These are phyloP conservation scores for Coprinopsis sp. DNA, from an alignment of 768 basidiomycete genomes.

Conservation along the genomic window DNA sequence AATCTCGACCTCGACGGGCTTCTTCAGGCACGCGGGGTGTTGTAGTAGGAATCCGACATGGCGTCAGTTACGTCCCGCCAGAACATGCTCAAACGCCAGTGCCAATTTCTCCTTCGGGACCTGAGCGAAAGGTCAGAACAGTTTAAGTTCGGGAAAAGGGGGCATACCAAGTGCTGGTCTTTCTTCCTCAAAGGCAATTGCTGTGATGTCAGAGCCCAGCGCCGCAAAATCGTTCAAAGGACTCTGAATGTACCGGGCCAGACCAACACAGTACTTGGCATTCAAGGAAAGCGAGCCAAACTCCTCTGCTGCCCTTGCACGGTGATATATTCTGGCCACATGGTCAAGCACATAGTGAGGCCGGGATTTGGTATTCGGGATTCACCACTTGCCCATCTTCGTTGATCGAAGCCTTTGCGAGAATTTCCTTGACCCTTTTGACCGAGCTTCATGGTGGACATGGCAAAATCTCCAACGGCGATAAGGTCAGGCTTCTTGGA, in stretches of 20 bases:
- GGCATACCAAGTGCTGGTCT: constrained; percentile 75
- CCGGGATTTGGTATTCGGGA: constrained; percentile 56
- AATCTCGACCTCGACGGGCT: too few relatives aligned
- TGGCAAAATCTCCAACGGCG: constrained; percentile 83
- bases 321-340: constrained; percentile 90
- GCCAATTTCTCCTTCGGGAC: constrained; percentile 83
- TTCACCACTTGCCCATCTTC: constrained; percentile 17
- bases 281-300: constrained; percentile 72
- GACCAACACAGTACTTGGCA: constrained; percentile 88
- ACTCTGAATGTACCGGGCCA: constrained; percentile 90
- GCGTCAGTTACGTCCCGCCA: constrained; percentile 91
- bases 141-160: not conserved
- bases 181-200: constrained; percentile 83
- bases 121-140: constrained; percentile 33
- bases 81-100: constrained; percentile 72
- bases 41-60: constrained; percentile 84
- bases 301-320: constrained; percentile 78
- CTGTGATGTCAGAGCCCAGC: constrained; percentile 76
- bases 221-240: constrained; percentile 94
- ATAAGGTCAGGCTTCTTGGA: constrained; percentile 84
- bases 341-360: constrained; percentile 87
- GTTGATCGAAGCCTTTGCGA: constrained; percentile 24
- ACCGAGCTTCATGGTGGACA: constrained; percentile 70
- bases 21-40: constrained; percentile 81
- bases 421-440: constrained; percentile 58